phyloP scores from a whole-genome alignment of 2,329 filamentous ascomycete genomes.

The Rhynchosporium agropyri region DNA sequence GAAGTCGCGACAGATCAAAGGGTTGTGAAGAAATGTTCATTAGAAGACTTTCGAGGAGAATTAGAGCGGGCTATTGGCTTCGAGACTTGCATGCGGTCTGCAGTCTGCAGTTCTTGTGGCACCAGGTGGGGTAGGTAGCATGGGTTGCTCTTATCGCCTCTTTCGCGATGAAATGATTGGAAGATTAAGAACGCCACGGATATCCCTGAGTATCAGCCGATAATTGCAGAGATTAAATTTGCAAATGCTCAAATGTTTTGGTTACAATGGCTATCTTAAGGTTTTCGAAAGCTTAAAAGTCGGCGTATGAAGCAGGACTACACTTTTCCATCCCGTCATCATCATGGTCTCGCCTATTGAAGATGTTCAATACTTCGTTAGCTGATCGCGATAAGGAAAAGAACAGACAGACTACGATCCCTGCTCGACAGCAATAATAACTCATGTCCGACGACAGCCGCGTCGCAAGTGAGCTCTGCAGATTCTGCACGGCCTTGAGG shows the following conservation, averaged over 20 bases:
- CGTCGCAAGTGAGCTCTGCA: slow-evolving; percentile 2
- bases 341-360: neutral
- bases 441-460: slow-evolving; percentile 12
- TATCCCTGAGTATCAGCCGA: slow-evolving; percentile 5
- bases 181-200: slow-evolving; percentile 2
- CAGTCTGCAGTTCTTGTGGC: neutral
- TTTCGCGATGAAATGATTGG: slow-evolving; percentile 4
- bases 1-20: neutral
- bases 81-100: slow-evolving; percentile 9
- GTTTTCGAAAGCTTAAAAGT: neutral
- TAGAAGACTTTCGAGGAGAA: neutral
- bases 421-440: neutral
- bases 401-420: neutral
- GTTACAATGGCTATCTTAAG: neutral
- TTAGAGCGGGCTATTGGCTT: slow-evolving; percentile 15
- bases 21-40: slow-evolving; percentile 9
- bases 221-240: no score
- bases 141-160: slow-evolving; percentile 12
- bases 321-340: slow-evolving; percentile 7
- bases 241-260: no score
- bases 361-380: neutral
- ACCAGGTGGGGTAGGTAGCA: neutral
- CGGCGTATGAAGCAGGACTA: neutral
- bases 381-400: slow-evolving; percentile 7
- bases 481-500: slow-evolving; percentile 11